Conservation (phyloP, 352 stramenopile species). For the Thalassiosira oceanica region DNA sequence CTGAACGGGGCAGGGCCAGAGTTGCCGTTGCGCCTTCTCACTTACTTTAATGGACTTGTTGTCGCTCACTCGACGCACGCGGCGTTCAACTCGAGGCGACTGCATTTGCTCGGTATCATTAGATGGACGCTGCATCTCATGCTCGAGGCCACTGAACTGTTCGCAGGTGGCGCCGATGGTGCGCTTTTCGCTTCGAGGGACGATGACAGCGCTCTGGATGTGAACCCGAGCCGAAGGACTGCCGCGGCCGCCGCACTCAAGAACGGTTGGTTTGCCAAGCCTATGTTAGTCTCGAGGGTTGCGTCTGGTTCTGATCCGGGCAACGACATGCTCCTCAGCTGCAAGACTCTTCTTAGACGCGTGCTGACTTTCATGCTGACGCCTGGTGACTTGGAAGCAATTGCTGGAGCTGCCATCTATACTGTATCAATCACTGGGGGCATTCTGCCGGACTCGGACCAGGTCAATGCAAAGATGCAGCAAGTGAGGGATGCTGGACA, state of each 20-base stretch:
- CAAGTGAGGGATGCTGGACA: slow-evolving; percentile 8
- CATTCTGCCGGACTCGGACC: slow-evolving; percentile 19
- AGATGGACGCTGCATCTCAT: slow-evolving; percentile 81
- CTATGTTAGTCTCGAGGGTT: slow-evolving; percentile 61
- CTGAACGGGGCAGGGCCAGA: slow-evolving; percentile 66
- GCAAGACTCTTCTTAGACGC: slow-evolving; percentile 76
- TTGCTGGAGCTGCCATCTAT: slow-evolving; percentile 78
- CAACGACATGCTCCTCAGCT: slow-evolving; percentile 72
- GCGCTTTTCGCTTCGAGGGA: slow-evolving; percentile 18
- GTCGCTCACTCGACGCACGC: slow-evolving; percentile 74
- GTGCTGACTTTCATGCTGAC: slow-evolving; percentile 82
- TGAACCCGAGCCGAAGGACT: not conserved
- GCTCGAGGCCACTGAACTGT: slow-evolving; percentile 79
- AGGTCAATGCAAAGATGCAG: slow-evolving; percentile 10
- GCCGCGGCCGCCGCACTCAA: slow-evolving; percentile 36
- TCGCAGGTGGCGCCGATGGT: slow-evolving; percentile 52
- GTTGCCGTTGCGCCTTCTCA: slow-evolving; percentile 68
- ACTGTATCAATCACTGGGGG: slow-evolving; percentile 73
- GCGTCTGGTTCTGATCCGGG: slow-evolving; percentile 75
- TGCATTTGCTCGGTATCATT: slow-evolving; percentile 80
- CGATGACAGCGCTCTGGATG: slow-evolving; percentile 15
- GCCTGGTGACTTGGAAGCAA: slow-evolving; percentile 77
- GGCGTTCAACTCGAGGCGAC: slow-evolving; percentile 78
- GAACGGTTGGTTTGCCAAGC: slow-evolving; percentile 65
- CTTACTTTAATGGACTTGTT: slow-evolving; percentile 78